These are phyloP conservation scores for Nematodospora anomalae DNA, from an alignment of 1,139 yeast species.

Conservation along the genomic window DNA sequence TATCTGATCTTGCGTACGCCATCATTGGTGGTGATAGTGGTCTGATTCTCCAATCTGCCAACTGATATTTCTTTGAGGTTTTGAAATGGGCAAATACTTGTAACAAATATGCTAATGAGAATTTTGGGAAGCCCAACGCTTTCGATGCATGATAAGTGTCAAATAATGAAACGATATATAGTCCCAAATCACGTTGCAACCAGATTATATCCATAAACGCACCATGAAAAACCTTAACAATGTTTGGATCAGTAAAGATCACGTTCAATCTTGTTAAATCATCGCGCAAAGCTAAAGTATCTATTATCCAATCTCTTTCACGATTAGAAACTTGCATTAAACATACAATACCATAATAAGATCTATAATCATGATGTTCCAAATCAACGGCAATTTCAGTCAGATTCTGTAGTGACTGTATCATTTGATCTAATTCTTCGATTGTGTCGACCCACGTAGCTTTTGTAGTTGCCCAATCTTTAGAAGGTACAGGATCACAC, in stretches of 20 bases:
- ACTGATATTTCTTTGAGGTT: slow-evolving; percentile 91
- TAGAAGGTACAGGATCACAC: slow-evolving; percentile 53
- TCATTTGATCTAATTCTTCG: slow-evolving; percentile 53
- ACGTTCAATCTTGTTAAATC: slow-evolving; percentile 67
- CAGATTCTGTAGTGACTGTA: slow-evolving; percentile 48
- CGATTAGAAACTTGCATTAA: slow-evolving; percentile 90
- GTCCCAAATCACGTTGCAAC: slow-evolving; percentile 94
- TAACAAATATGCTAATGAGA: slow-evolving; percentile 79
- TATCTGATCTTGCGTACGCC: slow-evolving; percentile 91
- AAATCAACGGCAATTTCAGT: slow-evolving; percentile 89
- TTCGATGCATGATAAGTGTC: slow-evolving; percentile 92
- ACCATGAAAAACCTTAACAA: slow-evolving; percentile 91
- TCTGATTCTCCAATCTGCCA: slow-evolving; percentile 95
- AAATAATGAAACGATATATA: slow-evolving; percentile 84
- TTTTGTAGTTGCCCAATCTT: slow-evolving; percentile 63
- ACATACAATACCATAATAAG: slow-evolving; percentile 88
- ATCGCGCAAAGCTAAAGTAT: slow-evolving; percentile 72
- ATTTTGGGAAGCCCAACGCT: slow-evolving; percentile 73
- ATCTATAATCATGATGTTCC: slow-evolving; percentile 92
- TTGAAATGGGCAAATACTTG: slow-evolving; percentile 80
- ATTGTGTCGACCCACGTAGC: slow-evolving; percentile 73
- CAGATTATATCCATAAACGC: slow-evolving; percentile 96
- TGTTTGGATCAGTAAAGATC: slow-evolving; percentile 76
- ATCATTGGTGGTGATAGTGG: slow-evolving; percentile 79
- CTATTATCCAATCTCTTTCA: slow-evolving; percentile 80